A percentile compares a stretch with the other conserved stretches of the same genome.
Evolutionary conservation across 2,329 filamentous ascomycete species (phyloP).

Genomic region (Chrysoporthe puriensis): DNA sequence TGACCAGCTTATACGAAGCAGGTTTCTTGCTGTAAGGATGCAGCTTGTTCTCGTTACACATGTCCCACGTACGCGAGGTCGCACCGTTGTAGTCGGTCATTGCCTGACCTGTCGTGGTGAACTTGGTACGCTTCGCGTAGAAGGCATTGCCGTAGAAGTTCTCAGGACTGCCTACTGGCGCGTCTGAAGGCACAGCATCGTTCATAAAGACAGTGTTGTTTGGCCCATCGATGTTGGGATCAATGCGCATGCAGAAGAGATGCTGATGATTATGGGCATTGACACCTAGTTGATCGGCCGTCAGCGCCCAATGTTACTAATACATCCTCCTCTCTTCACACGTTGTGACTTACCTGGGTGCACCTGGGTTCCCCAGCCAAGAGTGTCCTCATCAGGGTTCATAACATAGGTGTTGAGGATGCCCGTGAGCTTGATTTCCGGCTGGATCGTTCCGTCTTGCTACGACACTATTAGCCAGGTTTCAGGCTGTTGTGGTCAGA

Average conservation of each 20-base stretch:
- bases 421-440: conserved; percentile 88
- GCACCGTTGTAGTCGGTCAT: conserved; percentile 80
- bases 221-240: conserved; percentile 84
- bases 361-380: conserved; percentile 90
- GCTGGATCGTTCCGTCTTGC: conserved; percentile 88
- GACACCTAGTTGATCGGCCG: conserved; percentile 54
- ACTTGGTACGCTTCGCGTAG: conserved; percentile 81
- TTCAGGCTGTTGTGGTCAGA: not conserved
- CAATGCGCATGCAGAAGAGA: conserved; percentile 86
- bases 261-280: conserved; percentile 97
- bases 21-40: conserved; percentile 87
- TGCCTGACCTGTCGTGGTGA: conserved; percentile 69
- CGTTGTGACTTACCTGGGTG: conserved; percentile 60
- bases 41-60: conserved; percentile 80
- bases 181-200: conserved; percentile 72
- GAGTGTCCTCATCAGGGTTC: conserved; percentile 76
- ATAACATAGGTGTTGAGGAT: conserved; percentile 92
- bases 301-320: not conserved
- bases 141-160: conserved; percentile 93
- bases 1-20: conserved; percentile 86
- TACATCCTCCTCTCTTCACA: not conserved
- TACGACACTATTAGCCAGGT: conserved; percentile 30
- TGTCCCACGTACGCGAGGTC: conserved; percentile 86
- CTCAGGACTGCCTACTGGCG: conserved; percentile 76
- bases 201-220: conserved; percentile 85